Conservation (phyloP, 768 basidiomycete species). For the Gymnopilus dilepis region DNA sequence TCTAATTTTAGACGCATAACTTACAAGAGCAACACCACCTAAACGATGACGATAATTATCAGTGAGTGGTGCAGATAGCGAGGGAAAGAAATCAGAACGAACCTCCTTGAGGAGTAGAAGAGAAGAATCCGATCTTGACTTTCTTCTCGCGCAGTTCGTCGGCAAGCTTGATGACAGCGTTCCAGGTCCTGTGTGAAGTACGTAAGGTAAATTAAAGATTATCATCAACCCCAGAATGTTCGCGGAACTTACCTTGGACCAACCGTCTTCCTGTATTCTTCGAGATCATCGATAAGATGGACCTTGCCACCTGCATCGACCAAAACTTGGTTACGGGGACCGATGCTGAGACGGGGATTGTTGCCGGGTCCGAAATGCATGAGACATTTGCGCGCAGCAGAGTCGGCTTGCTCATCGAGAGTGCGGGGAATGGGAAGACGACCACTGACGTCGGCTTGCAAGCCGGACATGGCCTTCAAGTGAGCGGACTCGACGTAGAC, state of each 20-base stretch:
- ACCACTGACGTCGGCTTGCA: slow-evolving; percentile 51
- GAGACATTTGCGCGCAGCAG: slow-evolving; percentile 82
- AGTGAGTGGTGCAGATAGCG: slow-evolving; percentile 5
- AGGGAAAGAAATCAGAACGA: slow-evolving; percentile 30
- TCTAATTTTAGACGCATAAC: slow-evolving; percentile 37
- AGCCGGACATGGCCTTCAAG: slow-evolving; percentile 46
- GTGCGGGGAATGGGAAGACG: slow-evolving; percentile 78
- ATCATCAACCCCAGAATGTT: not conserved
- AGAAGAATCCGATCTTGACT: slow-evolving; percentile 92
- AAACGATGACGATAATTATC: slow-evolving; percentile 25
- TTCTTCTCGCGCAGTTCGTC: slow-evolving; percentile 87
- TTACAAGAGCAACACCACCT: slow-evolving; percentile 92
- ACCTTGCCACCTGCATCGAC: slow-evolving; percentile 90
- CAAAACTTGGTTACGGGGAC: slow-evolving; percentile 83
- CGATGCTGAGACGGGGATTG: slow-evolving; percentile 83
- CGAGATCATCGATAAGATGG: slow-evolving; percentile 82
- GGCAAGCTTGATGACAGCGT: slow-evolving; percentile 79
- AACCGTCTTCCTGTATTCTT: slow-evolving; percentile 77
- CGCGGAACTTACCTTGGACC: slow-evolving; percentile 50
- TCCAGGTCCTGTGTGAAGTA: slow-evolving; percentile 63
- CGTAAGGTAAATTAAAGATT: slow-evolving; percentile 15
- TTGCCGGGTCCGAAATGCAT: slow-evolving; percentile 85
- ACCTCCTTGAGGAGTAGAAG: slow-evolving; percentile 95
- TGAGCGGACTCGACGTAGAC: slow-evolving; percentile 67
- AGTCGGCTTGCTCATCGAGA: slow-evolving; percentile 85